phyloP scores from a whole-genome alignment of 2,329 filamentous ascomycete genomes.

The Colletotrichum noveboracense region DNA sequence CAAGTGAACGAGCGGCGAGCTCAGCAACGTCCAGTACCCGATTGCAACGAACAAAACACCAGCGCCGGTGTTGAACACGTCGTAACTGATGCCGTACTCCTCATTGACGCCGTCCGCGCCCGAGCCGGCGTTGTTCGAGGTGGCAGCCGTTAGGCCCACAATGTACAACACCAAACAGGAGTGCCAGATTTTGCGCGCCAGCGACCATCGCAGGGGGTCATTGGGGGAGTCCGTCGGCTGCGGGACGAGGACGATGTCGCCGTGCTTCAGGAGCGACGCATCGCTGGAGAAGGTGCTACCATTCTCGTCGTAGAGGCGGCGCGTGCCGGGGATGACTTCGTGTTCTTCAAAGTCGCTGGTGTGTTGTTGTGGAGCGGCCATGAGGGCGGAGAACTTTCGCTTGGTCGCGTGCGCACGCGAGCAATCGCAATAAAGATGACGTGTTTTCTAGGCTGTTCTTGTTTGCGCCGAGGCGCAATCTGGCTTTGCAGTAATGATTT shows the following conservation, averaged over 20 bases:
- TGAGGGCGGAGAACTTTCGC: neutral
- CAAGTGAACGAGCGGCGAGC: constrained; percentile 56
- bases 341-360: neutral
- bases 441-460: too few relatives aligned
- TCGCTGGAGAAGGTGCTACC: neutral
- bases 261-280: constrained; percentile 25
- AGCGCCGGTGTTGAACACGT: constrained; percentile 60
- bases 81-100: constrained; percentile 55
- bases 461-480: neutral
- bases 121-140: constrained; percentile 59
- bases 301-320: constrained; percentile 14
- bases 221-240: constrained; percentile 57
- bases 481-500: neutral
- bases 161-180: constrained; percentile 57
- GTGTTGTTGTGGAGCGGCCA: constrained; percentile 9
- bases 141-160: constrained; percentile 60
- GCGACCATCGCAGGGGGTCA: constrained; percentile 57
- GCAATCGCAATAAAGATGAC: neutral
- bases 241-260: constrained; percentile 56
- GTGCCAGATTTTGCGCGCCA: constrained; percentile 52
- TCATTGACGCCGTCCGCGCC: constrained; percentile 54
- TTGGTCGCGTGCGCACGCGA: neutral
- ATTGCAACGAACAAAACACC: constrained; percentile 62
- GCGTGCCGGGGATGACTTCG: constrained; percentile 18
- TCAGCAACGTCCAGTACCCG: constrained; percentile 59